A percentile compares a stretch with the other conserved stretches of the same genome.
Evolutionary conservation across 257 asterid species (phyloP).

Genomic region (Solanum lignicaule): DNA sequence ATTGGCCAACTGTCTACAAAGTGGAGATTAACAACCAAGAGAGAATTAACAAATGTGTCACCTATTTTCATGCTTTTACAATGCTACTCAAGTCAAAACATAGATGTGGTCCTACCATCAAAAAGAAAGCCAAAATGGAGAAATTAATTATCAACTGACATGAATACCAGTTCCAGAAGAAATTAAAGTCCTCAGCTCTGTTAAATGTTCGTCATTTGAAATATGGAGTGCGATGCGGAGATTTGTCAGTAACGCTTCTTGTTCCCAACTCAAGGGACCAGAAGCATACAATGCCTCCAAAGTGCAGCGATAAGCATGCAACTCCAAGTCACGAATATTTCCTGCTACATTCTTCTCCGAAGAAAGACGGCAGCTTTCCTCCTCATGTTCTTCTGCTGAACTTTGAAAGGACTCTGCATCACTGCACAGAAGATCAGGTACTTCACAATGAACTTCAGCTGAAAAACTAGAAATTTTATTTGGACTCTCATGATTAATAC

Average conservation of each 20-base stretch:
- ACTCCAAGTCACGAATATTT: constrained; percentile 35
- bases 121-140: neutral
- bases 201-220: constrained; percentile 40
- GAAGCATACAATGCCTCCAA: constrained; percentile 44
- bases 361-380: neutral
- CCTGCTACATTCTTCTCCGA: constrained; percentile 11
- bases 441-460: constrained; percentile 7
- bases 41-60: neutral
- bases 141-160: constrained; percentile 3
- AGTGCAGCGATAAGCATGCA: constrained; percentile 40
- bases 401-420: constrained; percentile 33
- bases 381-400: constrained; percentile 1
- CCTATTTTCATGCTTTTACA: constrained; percentile 10
- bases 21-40: constrained; percentile 2
- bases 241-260: constrained; percentile 36
- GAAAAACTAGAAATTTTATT: constrained; percentile 6
- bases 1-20: constrained; percentile 1
- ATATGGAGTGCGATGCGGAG: constrained; percentile 44
- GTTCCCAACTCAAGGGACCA: constrained; percentile 50
- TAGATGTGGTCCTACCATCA: constrained; percentile 2
- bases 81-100: neutral
- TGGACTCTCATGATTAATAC: neutral
- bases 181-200: constrained; percentile 33
- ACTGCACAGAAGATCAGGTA: constrained; percentile 11
- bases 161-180: constrained; percentile 14